Evolutionary conservation across 768 basidiomycete species (phyloP), one percentile per base, ranked within the genome.

Genomic region (Collybia sordida): DNA sequence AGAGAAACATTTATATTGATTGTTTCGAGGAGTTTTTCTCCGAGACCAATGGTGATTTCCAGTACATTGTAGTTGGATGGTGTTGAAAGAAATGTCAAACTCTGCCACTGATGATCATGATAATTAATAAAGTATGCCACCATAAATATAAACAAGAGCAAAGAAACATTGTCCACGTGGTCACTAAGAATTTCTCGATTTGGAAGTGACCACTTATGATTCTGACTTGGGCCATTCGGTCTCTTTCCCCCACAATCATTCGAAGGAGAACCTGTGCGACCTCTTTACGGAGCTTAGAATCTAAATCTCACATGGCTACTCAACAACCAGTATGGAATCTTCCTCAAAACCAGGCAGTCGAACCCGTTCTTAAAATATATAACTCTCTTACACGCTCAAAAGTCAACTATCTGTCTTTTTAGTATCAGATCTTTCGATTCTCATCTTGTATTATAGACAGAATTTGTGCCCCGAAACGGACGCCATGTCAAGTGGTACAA

Each of bases 401-500:
- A 80, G 95, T 93, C 53, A 53, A 71, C 61, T 2, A 23, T 24
- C 31, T n/a, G 4, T n/a, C 31, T 24, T 49, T 28, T 38, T n/a
- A 6, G 27, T 28, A n/a, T 57, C 59, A 43, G 41, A 45, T 48
- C 44, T 24, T 46, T 25, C 37, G 51, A 53, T 48, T 51, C 53
- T 61, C 58, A 39, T 43, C 12, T 40, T 19, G 36, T 42, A 25
- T 39, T 39, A 8, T 60, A 94, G 91, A 86, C 81, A 45, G 86
- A 87, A 52, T 93, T 96, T 59, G 69, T 87, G 31, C 84, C 93
- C 5, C 74, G 64, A 45, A 72, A 81, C 53, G 87, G 86, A 0
- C 78, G 81, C 1, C 81, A 81, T 56, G 84, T 96, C n/a, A 94
- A 95, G 60, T 98, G 95, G 95, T 98, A 99, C 66, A 98, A 97